These are phyloP conservation scores for Russula dissimulans DNA, from an alignment of 768 basidiomycete genomes.

Conservation along the genomic window DNA sequence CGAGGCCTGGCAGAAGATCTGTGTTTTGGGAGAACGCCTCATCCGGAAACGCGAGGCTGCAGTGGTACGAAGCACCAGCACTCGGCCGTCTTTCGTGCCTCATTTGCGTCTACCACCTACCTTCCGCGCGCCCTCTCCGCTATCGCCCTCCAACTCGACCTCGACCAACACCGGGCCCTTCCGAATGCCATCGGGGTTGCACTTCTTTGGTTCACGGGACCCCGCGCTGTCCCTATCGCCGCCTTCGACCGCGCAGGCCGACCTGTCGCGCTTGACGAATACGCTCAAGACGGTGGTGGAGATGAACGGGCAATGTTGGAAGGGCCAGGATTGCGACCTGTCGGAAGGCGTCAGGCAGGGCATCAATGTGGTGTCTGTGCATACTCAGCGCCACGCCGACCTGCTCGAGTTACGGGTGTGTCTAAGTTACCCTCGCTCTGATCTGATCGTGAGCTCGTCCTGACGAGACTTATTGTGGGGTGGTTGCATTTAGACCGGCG, in stretches of 20 bases:
- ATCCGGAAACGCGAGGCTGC: constrained; percentile 87
- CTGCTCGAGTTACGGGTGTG: constrained; percentile 63
- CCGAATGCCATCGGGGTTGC: constrained; percentile 23
- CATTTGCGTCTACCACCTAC: constrained; percentile 49
- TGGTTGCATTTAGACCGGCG: constrained; percentile 41
- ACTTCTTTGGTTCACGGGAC: constrained; percentile 20
- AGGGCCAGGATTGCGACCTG: constrained; percentile 73
- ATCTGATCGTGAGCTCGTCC: neutral
- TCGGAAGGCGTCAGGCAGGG: constrained; percentile 71
- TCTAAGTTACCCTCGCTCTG: neutral
- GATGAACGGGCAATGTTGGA: constrained; percentile 74
- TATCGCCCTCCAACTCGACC: constrained; percentile 27
- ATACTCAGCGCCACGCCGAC: constrained; percentile 65
- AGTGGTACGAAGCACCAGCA: constrained; percentile 66
- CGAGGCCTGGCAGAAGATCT: constrained; percentile 88
- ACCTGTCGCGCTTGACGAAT: constrained; percentile 75
- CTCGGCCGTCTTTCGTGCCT: constrained; percentile 57
- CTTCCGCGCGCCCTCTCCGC: constrained; percentile 28
- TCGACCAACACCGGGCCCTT: constrained; percentile 24
- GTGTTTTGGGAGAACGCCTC: constrained; percentile 76
- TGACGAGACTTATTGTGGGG: neutral
- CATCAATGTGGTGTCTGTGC: constrained; percentile 53
- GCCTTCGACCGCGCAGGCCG: constrained; percentile 46
- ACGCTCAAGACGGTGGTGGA: constrained; percentile 71
- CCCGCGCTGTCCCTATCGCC: constrained; percentile 3